Conservation (phyloP, 192 early-diverging fungal species). For the Umbelopsis sp. region DNA sequence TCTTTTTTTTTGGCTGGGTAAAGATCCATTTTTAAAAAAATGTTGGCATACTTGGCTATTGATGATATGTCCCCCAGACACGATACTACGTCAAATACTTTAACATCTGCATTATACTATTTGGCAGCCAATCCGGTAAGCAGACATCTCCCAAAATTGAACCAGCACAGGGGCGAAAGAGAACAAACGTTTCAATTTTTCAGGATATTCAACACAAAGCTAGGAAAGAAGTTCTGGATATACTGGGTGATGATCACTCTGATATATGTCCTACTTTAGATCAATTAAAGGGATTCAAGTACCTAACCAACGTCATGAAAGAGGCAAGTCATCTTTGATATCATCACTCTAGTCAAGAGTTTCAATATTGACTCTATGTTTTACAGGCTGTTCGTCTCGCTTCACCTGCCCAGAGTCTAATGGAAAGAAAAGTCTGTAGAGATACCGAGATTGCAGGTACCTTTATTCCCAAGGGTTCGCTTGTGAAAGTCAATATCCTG, state of each 20-base stretch:
- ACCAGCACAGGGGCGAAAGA: too few species aligned
- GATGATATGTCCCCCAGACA: constrained; percentile 22
- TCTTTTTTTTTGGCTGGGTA: constrained; percentile 2
- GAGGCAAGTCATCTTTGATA: constrained; percentile 30
- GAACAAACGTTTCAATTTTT: neutral
- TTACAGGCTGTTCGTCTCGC: constrained; percentile 15
- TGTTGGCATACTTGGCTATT: too few species aligned
- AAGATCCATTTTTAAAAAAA: too few species aligned
- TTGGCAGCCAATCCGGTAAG: constrained; percentile 39
- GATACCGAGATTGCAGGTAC: constrained; percentile 24
- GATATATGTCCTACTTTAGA: constrained; percentile 54
- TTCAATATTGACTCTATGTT: neutral
- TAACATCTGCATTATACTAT: constrained; percentile 45
- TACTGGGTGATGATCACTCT: constrained; percentile 56
- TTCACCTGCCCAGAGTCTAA: neutral
- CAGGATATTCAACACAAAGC: constrained; percentile 58
- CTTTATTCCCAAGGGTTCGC: constrained; percentile 38
- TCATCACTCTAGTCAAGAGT: neutral
- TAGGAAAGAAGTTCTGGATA: constrained; percentile 50
- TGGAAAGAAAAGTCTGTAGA: constrained; percentile 19
- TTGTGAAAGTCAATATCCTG: constrained; percentile 48
- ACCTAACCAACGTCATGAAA: constrained; percentile 55
- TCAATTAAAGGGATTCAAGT: constrained; percentile 54
- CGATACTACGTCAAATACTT: constrained; percentile 47
- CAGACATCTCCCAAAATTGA: neutral